These are phyloP conservation scores for Chytriomyces sp. DNA, from an alignment of 192 early-diverging fungal genomes.

Conservation along the genomic window DNA sequence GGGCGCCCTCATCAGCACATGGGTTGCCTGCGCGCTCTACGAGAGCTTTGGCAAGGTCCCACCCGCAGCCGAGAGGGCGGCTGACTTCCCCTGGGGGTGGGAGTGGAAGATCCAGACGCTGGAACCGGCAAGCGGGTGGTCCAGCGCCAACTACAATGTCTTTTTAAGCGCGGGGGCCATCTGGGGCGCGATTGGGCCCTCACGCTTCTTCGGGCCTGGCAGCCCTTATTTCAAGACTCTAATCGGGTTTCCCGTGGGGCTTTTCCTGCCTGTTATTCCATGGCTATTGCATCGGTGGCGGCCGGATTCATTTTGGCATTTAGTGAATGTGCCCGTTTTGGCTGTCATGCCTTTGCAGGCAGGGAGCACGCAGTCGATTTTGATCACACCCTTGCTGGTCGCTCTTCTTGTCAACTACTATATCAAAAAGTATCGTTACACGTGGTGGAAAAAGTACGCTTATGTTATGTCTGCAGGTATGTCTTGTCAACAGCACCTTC, in stretches of 20 bases:
- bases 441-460: slow-evolving; percentile 69
- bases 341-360: background rate
- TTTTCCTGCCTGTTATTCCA: slow-evolving; percentile 33
- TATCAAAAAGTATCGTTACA: slow-evolving; percentile 13
- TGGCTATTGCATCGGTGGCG: slow-evolving; percentile 35
- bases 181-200: slow-evolving; percentile 73
- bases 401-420: slow-evolving; percentile 16
- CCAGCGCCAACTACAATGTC: slow-evolving; percentile 34
- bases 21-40: slow-evolving; percentile 28
- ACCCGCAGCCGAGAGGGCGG: background rate
- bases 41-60: slow-evolving; percentile 11
- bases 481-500: no score
- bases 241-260: slow-evolving; percentile 25
- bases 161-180: slow-evolving; percentile 71
- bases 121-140: slow-evolving; percentile 21
- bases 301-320: slow-evolving; percentile 31
- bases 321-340: slow-evolving; percentile 3
- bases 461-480: slow-evolving; percentile 69
- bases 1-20: slow-evolving; percentile 52
- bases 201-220: slow-evolving; percentile 53
- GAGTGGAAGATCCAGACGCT: background rate
- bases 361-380: background rate
- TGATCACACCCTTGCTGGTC: slow-evolving; percentile 3
- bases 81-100: background rate
- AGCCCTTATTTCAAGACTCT: slow-evolving; percentile 26